Conservation (phyloP, 768 basidiomycete species). For the Phaeotremella skinneri region DNA sequence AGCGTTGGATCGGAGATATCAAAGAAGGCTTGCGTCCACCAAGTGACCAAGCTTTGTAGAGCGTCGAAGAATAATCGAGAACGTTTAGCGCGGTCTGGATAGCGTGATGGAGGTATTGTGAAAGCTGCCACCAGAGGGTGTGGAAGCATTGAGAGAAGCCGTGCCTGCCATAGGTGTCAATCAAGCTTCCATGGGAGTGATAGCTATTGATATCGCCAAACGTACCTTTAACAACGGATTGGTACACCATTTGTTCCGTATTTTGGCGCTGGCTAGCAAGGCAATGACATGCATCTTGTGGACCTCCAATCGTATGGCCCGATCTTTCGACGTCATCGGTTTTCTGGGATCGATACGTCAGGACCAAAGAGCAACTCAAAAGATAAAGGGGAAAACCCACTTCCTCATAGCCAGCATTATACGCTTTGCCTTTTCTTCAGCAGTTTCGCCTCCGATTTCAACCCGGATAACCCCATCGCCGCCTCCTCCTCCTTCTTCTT, state of each 20-base stretch:
- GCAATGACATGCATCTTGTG: constrained; percentile 87
- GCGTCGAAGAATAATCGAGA: constrained; percentile 85
- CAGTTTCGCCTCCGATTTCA: constrained; percentile 43
- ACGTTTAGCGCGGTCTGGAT: constrained; percentile 73
- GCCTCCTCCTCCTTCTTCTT: constrained; percentile 23
- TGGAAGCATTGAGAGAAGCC: constrained; percentile 82
- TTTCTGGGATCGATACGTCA: constrained; percentile 25
- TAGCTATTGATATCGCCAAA: constrained; percentile 10
- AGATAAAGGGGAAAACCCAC: constrained; percentile 20
- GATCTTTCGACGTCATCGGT: constrained; percentile 57
- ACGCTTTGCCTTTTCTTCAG: constrained; percentile 40
- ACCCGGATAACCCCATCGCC: constrained; percentile 35
- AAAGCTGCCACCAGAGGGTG: constrained; percentile 76
- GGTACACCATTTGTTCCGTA: constrained; percentile 80
- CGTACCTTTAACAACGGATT: constrained; percentile 77
- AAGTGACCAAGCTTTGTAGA: constrained; percentile 67
- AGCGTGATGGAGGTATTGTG: constrained; percentile 70
- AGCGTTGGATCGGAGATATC: constrained; percentile 40
- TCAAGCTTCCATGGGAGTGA: not conserved
- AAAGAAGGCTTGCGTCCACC: constrained; percentile 77
- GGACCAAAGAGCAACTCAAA: constrained; percentile 2
- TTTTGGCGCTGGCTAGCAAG: constrained; percentile 69
- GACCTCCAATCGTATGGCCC: constrained; percentile 69
- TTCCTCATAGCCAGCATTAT: constrained; percentile 39
- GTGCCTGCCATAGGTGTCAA: constrained; percentile 59